A percentile compares a stretch with the other conserved stretches of the same genome.
phyloP scores from a whole-genome alignment of 1,284 basidiomycete genomes.

The Apiotrichum laibachii region DNA sequence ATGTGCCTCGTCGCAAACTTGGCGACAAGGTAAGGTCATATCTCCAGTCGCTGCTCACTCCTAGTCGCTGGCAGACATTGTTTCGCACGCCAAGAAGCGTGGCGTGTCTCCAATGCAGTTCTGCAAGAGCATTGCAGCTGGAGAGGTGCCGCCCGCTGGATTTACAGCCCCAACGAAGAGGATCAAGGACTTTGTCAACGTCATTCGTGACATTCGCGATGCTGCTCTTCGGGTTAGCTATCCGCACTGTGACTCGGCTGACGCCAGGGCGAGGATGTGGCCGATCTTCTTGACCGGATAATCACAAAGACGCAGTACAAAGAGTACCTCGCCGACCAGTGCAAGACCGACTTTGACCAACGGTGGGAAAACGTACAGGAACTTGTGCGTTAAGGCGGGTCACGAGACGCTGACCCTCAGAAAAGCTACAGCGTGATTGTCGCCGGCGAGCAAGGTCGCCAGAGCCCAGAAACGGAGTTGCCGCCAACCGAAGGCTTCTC shows the following conservation, averaged over 20 bases:
- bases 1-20: slow-evolving; percentile 64
- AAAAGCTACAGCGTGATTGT: slow-evolving; percentile 49
- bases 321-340: slow-evolving; percentile 65
- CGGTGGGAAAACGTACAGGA: slow-evolving; percentile 86
- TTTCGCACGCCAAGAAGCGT: slow-evolving; percentile 57
- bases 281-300: slow-evolving; percentile 64
- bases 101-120: slow-evolving; percentile 62
- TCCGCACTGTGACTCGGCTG: not conserved
- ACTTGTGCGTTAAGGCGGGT: slow-evolving; percentile 56
- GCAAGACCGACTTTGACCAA: slow-evolving; percentile 63
- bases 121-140: slow-evolving; percentile 62
- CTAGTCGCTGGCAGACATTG: slow-evolving; percentile 64
- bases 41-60: not conserved
- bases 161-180: slow-evolving; percentile 57
- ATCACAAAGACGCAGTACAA: slow-evolving; percentile 65
- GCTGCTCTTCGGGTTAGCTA: slow-evolving; percentile 59
- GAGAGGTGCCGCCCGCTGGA: slow-evolving; percentile 57
- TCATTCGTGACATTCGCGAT: slow-evolving; percentile 59
- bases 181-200: slow-evolving; percentile 65
- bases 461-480: slow-evolving; percentile 16
- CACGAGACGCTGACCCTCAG: slow-evolving; percentile 25
- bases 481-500: slow-evolving; percentile 26
- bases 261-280: slow-evolving; percentile 60
- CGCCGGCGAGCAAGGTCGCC: slow-evolving; percentile 33
- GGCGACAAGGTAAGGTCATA: slow-evolving; percentile 68